Percentiles rank a stretch among this genome's conserved stretches.
These are phyloP conservation scores for Neoboletus subvelutipes DNA, from an alignment of 768 basidiomycete genomes.

Conservation along the genomic window DNA sequence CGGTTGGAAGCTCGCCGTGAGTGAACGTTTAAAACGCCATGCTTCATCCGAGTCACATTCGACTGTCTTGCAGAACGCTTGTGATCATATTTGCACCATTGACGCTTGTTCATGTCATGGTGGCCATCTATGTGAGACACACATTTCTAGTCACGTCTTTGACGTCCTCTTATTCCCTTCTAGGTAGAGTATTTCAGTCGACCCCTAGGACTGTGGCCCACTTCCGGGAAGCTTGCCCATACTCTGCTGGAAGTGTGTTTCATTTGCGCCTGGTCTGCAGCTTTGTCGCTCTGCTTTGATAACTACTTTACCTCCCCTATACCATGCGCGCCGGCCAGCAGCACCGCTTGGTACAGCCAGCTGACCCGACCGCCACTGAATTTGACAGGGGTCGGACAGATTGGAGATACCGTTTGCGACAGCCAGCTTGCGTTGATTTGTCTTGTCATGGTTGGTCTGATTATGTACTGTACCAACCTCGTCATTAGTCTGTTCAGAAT, in stretches of 20 bases:
- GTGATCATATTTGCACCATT: slow-evolving; percentile 85
- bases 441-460: slow-evolving; percentile 72
- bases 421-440: slow-evolving; percentile 75
- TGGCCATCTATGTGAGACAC: slow-evolving; percentile 74
- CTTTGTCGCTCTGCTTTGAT: slow-evolving; percentile 85
- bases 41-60: background rate
- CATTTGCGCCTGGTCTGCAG: slow-evolving; percentile 92
- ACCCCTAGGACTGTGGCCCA: slow-evolving; percentile 89
- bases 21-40: slow-evolving; percentile 24
- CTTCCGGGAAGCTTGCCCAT: slow-evolving; percentile 81
- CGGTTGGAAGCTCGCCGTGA: slow-evolving; percentile 80
- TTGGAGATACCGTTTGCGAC: slow-evolving; percentile 66
- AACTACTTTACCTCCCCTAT: slow-evolving; percentile 88
- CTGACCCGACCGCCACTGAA: slow-evolving; percentile 45
- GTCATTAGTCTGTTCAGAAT: slow-evolving; percentile 84
- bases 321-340: slow-evolving; percentile 63
- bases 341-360: slow-evolving; percentile 72
- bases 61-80: slow-evolving; percentile 50
- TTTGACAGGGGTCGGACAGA: slow-evolving; percentile 35
- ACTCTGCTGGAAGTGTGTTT: slow-evolving; percentile 87
- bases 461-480: slow-evolving; percentile 82
- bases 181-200: slow-evolving; percentile 93
- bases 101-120: slow-evolving; percentile 82
- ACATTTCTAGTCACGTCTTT: slow-evolving; percentile 6
- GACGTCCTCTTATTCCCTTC: slow-evolving; percentile 12